phyloP scores from a whole-genome alignment of 805 yeast species.

The Schwanniomyces yamadae region DNA sequence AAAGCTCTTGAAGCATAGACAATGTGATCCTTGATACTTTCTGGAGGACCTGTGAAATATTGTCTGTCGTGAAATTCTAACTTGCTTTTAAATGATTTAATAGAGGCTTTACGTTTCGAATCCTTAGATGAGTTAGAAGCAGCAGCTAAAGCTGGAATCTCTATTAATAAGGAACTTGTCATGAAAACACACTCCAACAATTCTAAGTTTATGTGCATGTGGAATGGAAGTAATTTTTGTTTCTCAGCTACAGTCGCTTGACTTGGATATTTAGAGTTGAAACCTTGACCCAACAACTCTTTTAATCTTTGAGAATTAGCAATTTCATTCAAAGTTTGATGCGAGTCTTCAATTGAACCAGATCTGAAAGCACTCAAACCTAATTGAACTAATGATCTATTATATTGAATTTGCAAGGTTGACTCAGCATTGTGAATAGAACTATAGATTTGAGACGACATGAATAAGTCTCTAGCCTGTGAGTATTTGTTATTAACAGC shows the following conservation, averaged over 20 bases:
- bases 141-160: constrained; percentile 84
- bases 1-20: constrained; percentile 89
- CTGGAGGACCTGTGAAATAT: constrained; percentile 96
- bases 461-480: constrained; percentile 84
- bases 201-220: constrained; percentile 96
- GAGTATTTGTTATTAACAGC: constrained; percentile 84
- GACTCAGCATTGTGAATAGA: constrained; percentile 84
- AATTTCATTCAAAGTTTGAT: constrained; percentile 83
- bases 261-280: constrained; percentile 62
- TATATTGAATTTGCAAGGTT: constrained; percentile 84
- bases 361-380: constrained; percentile 94
- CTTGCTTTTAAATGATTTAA: constrained; percentile 86
- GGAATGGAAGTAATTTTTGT: constrained; percentile 91
- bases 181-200: constrained; percentile 90
- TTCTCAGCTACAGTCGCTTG: constrained; percentile 58
- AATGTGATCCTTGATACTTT: constrained; percentile 89
- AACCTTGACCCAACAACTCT: constrained; percentile 92
- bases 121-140: constrained; percentile 66
- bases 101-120: constrained; percentile 51
- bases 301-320: constrained; percentile 82
- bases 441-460: constrained; percentile 81
- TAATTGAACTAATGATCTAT: constrained; percentile 92
- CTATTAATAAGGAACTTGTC: constrained; percentile 85
- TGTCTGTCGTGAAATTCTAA: constrained; percentile 93
- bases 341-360: constrained; percentile 83